Percentiles rank a stretch among this genome's conserved stretches.
phyloP scores from a whole-genome alignment of 2,329 filamentous ascomycete genomes.

The Penicillium concentricum region DNA sequence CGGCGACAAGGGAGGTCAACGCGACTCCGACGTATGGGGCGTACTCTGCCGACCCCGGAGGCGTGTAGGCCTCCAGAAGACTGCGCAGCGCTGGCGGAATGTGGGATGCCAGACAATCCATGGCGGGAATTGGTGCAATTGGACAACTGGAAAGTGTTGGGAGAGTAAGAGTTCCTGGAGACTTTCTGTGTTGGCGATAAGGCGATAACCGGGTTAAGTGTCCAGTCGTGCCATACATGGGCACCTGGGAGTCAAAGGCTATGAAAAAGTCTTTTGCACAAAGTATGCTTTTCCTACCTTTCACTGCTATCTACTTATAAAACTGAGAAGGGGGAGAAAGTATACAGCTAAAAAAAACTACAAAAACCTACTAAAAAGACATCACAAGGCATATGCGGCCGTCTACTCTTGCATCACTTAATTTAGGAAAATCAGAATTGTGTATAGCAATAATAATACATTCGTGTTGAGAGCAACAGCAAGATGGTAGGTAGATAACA shows the following conservation, averaged over 20 bases:
- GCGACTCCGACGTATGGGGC: slow-evolving; percentile 26
- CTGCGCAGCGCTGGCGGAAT: slow-evolving; percentile 24
- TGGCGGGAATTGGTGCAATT: slow-evolving; percentile 21
- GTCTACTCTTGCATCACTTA: too few species aligned
- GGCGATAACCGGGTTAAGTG: not conserved
- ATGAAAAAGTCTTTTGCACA: too few species aligned
- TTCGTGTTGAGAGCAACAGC: not conserved
- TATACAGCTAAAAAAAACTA: too few species aligned
- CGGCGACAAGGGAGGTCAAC: slow-evolving; percentile 30
- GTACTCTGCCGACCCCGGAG: slow-evolving; percentile 19
- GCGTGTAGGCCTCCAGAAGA: slow-evolving; percentile 17
- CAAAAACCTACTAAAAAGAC: too few species aligned
- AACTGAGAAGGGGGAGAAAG: too few species aligned
- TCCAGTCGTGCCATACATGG: not conserved
- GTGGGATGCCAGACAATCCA: slow-evolving; percentile 25
- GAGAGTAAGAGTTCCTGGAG: slow-evolving; percentile 35
- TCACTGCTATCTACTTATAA: too few species aligned
- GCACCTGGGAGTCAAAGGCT: too few species aligned
- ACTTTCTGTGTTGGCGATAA: slow-evolving; percentile 17
- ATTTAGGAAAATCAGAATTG: not conserved
- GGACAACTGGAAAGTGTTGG: slow-evolving; percentile 8
- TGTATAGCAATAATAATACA: not conserved
- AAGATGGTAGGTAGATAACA: not conserved
- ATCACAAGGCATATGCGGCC: too few species aligned
- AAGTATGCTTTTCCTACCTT: too few species aligned